Evolutionary conservation across 208 protist genomes (phyloP).

Genomic region (Leishmania major): DNA sequence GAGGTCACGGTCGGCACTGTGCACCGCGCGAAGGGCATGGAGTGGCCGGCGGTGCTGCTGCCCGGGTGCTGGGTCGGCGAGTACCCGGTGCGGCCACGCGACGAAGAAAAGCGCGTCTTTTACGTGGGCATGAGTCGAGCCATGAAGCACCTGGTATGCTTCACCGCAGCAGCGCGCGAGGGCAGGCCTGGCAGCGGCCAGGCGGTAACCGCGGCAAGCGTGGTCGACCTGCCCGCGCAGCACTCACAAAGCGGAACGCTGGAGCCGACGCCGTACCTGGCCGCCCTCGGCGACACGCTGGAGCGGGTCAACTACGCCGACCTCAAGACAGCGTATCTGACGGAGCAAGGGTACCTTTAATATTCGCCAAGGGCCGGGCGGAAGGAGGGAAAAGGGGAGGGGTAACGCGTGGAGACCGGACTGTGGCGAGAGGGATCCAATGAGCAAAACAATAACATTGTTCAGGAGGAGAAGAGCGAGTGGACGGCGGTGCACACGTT

Average conservation of each 20-base stretch:
- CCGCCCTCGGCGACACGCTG: conserved; percentile 19
- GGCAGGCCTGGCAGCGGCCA: conserved; percentile 1
- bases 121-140: conserved; percentile 91
- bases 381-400: too few species aligned
- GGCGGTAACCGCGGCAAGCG: background rate
- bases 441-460: background rate
- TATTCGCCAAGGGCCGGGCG: background rate
- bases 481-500: background rate
- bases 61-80: conserved; percentile 77
- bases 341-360: conserved; percentile 25
- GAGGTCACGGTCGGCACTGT: conserved; percentile 77
- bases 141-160: conserved; percentile 69
- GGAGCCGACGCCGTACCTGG: conserved; percentile 51
- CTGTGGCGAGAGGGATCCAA: background rate
- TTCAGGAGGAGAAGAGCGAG: background rate
- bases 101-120: conserved; percentile 84
- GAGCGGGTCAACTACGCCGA: conserved; percentile 14
- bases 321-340: conserved; percentile 20
- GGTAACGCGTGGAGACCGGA: background rate
- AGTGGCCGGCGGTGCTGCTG: conserved; percentile 86
- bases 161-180: conserved; percentile 51
- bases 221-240: background rate
- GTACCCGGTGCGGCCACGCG: conserved; percentile 47
- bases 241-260: conserved; percentile 16
- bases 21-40: conserved; percentile 86